Base-by-base conservation (phyloP, 208 protist species). In the Leishmania tarentolae region DNA sequence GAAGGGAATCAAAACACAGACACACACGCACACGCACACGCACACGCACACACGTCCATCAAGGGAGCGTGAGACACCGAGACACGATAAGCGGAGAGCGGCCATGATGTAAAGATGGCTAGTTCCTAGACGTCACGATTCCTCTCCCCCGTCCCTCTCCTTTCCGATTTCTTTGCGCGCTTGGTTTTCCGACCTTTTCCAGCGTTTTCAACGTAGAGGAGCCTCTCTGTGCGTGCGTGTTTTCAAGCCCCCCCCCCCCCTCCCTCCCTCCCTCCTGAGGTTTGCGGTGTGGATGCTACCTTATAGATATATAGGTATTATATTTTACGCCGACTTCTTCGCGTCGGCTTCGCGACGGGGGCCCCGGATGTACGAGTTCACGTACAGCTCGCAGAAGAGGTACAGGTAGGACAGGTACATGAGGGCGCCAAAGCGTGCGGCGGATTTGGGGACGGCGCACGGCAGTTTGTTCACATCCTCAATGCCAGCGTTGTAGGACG, bases 361-460 rank as follows among this genome's bases (percentile, higher is more conserved):
- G 72, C 78, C 78, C 56, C 65, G 87, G 24, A 97, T 82, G 84
- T 98, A 98, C 69, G 82, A 88, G 70, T 95, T 81, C 68, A 97
- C 76, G 80, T 96, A 97, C 78, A 98, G 86, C 78, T 95, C 84
- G 44, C 82, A 85, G 85, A 99, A 99, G 79, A 99, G 92, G 78
- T 94, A 83, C 75, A 98, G 89, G 86, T 98, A 98, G 31, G 87
- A 92, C 71, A 93, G 73, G 87, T 98, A 98, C 95, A 98, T 98
- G 82, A 91, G 81, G 52, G 91, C 82, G 42, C 93, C 93, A 31
- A 92, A 85, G 24, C 83, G 80, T 31, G 90, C 84, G 44, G 87
- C 93, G 40, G 82, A 76, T 59, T 88, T 75, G 47, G 84, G 76
- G 47, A 95, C 88, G 13, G 85, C 81, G 76, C 92, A 95, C 47